A percentile compares a stretch with the other conserved stretches of the same genome.
phyloP scores from a whole-genome alignment of 2,329 filamentous ascomycete species.

The Cadophora malorum region DNA sequence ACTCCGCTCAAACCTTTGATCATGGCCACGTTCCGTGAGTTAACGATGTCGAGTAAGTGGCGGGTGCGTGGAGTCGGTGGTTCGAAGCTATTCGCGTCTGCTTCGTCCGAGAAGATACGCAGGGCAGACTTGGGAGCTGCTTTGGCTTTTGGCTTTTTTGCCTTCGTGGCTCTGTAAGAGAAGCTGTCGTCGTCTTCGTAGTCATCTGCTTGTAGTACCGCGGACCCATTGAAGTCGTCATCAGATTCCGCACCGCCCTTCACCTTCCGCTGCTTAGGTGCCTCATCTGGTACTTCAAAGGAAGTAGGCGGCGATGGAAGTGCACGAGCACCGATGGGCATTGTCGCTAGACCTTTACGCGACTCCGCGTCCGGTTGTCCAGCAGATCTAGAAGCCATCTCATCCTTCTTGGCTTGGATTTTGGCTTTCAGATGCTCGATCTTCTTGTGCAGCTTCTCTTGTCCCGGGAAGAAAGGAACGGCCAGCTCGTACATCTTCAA shows the following conservation, averaged over 20 bases:
- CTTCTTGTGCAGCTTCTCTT: conserved; percentile 76
- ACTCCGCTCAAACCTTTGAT: conserved; percentile 74
- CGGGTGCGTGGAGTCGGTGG: conserved; percentile 54
- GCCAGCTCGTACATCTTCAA: conserved; percentile 88
- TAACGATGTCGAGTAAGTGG: conserved; percentile 72
- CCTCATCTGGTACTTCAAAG: conserved; percentile 32
- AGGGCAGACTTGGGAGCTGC: conserved; percentile 41
- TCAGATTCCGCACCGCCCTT: conserved; percentile 40
- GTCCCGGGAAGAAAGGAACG: conserved; percentile 82
- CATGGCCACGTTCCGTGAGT: conserved; percentile 69
- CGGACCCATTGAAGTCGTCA: conserved; percentile 45
- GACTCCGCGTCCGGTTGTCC: conserved; percentile 25
- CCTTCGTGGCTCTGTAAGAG: conserved; percentile 42
- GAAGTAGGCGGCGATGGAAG: conserved; percentile 36
- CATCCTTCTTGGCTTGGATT: conserved; percentile 50
- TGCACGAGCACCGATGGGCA: conserved; percentile 36
- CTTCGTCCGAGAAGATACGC: conserved; percentile 46
- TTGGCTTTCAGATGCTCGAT: conserved; percentile 67
- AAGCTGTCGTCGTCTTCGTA: conserved; percentile 48
- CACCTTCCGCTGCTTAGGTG: conserved; percentile 34
- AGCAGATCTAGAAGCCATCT: conserved; percentile 23
- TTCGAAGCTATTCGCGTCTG: conserved; percentile 51
- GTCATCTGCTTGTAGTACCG: conserved; percentile 48
- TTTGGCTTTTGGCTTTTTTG: conserved; percentile 45
- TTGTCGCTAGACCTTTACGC: conserved; percentile 35